These are phyloP conservation scores for Ustilaginoidea virens DNA, from an alignment of 2,329 filamentous ascomycete genomes.

Conservation along the genomic window DNA sequence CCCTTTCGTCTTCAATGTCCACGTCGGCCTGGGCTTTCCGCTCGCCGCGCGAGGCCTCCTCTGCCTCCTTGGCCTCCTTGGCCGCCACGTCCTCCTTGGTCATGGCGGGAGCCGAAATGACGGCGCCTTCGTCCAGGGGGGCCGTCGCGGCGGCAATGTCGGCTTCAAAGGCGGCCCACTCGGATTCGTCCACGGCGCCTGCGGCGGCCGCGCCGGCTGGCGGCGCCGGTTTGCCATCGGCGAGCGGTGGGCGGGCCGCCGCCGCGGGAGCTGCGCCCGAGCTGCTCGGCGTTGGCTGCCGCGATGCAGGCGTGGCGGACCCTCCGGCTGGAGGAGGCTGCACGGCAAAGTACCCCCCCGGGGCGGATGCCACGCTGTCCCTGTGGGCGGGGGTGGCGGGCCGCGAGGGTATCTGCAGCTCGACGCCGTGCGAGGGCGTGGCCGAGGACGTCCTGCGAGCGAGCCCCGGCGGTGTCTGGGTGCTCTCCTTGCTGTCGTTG, in stretches of 20 bases:
- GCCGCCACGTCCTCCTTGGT: constrained; percentile 46
- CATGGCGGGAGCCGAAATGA: constrained; percentile 55
- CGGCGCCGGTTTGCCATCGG: too few species aligned
- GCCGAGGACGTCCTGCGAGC: constrained; percentile 32
- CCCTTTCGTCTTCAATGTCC: constrained; percentile 49
- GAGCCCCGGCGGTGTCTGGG: constrained; percentile 11
- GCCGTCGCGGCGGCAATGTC: constrained; percentile 45
- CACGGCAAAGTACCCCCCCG: constrained; percentile 9
- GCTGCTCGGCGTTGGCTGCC: too few species aligned
- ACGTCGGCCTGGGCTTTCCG: constrained; percentile 39
- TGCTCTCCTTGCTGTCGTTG: constrained; percentile 8
- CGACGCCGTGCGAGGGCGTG: constrained; percentile 38
- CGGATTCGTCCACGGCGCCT: constrained; percentile 47
- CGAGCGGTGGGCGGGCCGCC: too few species aligned
- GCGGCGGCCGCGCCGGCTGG: too few species aligned
- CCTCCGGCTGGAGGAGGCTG: too few species aligned
- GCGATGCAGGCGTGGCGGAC: too few species aligned
- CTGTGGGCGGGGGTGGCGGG: constrained; percentile 41
- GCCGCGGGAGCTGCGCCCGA: background rate
- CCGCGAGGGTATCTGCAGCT: constrained; percentile 47
- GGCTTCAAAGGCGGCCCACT: constrained; percentile 79
- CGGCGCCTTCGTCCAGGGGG: constrained; percentile 30
- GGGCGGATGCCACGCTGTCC: constrained; percentile 25
- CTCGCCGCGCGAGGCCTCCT: constrained; percentile 33
- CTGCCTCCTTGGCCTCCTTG: constrained; percentile 33